Evolutionary conservation across 106 monocot genomes (phyloP).

Genomic region (Chionographis japonica): DNA sequence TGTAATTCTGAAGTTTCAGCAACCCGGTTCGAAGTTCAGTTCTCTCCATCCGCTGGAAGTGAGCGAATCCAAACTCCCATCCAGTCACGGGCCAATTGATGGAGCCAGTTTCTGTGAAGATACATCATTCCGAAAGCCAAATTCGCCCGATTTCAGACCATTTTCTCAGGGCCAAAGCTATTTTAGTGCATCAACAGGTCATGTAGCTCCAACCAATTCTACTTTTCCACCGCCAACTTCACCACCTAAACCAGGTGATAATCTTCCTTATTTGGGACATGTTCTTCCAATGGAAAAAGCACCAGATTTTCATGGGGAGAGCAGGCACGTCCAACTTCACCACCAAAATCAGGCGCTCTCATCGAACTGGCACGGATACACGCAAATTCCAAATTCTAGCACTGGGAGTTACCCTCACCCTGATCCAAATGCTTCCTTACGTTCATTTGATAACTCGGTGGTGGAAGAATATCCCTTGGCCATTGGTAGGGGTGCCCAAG

Average conservation of each 20-base stretch:
- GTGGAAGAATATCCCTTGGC: slow-evolving; percentile 17
- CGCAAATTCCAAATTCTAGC: slow-evolving; percentile 17
- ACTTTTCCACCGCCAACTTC: slow-evolving; percentile 9
- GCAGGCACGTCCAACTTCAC: slow-evolving; percentile 25
- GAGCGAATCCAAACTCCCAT: slow-evolving; percentile 19
- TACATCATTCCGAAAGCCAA: slow-evolving; percentile 22
- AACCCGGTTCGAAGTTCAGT: slow-evolving; percentile 34
- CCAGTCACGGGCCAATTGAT: slow-evolving; percentile 10
- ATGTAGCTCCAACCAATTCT: slow-evolving; percentile 12
- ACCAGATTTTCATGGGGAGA: slow-evolving; percentile 23
- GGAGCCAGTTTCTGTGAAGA: slow-evolving; percentile 15
- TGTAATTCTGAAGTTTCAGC: slow-evolving; percentile 73
- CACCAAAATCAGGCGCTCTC: slow-evolving; percentile 19
- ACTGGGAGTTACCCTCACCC: slow-evolving; percentile 10
- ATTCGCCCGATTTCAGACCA: slow-evolving; percentile 28
- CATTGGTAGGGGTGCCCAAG: slow-evolving; percentile 19
- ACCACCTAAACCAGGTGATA: slow-evolving; percentile 8
- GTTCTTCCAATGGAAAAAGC: slow-evolving; percentile 15
- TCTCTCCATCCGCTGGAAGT: slow-evolving; percentile 36
- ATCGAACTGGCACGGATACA: slow-evolving; percentile 24
- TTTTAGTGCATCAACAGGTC: slow-evolving; percentile 30
- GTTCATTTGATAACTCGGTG: slow-evolving; percentile 15
- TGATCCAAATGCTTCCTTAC: slow-evolving; percentile 13
- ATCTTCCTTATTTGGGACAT: slow-evolving; percentile 14
- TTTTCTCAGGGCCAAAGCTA: slow-evolving; percentile 27